Base-by-base conservation (phyloP, 1,284 basidiomycete species). In the Cystobasidiaceae sp. region DNA sequence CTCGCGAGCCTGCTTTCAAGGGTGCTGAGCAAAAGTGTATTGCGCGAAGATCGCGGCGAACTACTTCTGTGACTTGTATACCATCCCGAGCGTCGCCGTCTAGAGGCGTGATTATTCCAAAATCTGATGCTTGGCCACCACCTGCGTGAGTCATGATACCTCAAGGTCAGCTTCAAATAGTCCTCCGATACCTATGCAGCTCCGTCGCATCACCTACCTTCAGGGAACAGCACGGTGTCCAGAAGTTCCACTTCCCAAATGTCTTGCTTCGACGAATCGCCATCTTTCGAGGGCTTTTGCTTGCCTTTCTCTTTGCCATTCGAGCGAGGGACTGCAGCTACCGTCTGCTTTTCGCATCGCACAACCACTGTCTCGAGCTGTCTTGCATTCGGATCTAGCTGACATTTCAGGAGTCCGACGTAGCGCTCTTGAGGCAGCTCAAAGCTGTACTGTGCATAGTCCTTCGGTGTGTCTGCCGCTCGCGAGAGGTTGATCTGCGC, bases 181-280 rank as follows among this genome's bases (percentile, higher is more conserved):
- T n/a, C n/a, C n/a, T n/a, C n/a, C n/a, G n/a, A n/a, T n/a, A n/a
- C n/a, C n/a, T n/a, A n/a, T n/a, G n/a, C n/a, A n/a, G n/a, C n/a
- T n/a, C 37, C 19, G 46, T 27, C 44, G 9, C 23, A 37, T 9
- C 25, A 30, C 44, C 17, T 32, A 64, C 79, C 80, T 77, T 93
- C 90, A 0, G 90, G 90, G 73, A 93, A 93, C 46, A 91, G 82
- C n/a, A 90, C 81, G 1, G 89, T 91, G 75, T 93, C 90, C 67
- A 86, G 84, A 41, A 89, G 77, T 68, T 87, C 81, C 3, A 93
- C 78, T 41, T 71, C 71, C 66, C 69, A 74, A 17, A 69, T 43
- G 1, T 72, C 68, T 28, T 54, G 25, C 15, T 17, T 3, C 13
- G 17, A 9, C 9, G 41, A 11, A n/a, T 50, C 52, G 4, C 7